Evolutionary conservation across 2,329 filamentous ascomycete species (phyloP).

Genomic region (Colletotrichum sp.): DNA sequence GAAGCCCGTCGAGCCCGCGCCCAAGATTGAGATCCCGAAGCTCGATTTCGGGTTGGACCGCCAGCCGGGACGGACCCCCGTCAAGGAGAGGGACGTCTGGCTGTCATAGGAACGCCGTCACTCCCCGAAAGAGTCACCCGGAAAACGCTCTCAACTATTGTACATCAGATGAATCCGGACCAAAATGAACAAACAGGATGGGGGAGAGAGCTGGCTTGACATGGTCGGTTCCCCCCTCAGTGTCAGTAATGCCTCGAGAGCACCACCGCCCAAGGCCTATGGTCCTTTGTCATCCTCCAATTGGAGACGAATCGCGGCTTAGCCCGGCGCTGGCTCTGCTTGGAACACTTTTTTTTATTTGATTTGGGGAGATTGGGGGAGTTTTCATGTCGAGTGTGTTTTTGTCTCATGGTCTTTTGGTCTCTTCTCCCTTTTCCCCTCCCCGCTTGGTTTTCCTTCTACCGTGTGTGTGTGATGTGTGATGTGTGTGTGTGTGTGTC

Average conservation of each 20-base stretch:
- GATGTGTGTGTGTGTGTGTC: background rate
- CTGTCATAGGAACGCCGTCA: background rate
- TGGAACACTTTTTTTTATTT: background rate
- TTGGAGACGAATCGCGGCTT: background rate
- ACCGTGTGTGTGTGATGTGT: background rate
- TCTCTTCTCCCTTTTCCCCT: background rate
- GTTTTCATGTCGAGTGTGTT: background rate
- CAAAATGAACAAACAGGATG: constrained; percentile 1
- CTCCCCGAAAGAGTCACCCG: background rate
- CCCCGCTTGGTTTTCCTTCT: background rate
- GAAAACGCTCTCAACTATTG: background rate
- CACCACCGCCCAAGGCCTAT: background rate
- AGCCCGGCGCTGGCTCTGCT: background rate
- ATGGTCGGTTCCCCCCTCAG: background rate
- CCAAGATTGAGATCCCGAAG: constrained; percentile 66
- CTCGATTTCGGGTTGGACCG: constrained; percentile 53
- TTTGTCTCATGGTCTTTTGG: background rate
- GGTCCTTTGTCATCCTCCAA: background rate
- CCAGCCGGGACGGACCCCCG: constrained; percentile 19
- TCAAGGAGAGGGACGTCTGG: constrained; percentile 30
- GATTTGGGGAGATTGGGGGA: background rate
- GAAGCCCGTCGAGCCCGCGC: constrained; percentile 55
- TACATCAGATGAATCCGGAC: constrained; percentile 1
- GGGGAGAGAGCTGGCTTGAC: background rate
- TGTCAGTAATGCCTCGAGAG: background rate